phyloP scores from a whole-genome alignment of 441 rosid species.

The Daphne laureola region DNA sequence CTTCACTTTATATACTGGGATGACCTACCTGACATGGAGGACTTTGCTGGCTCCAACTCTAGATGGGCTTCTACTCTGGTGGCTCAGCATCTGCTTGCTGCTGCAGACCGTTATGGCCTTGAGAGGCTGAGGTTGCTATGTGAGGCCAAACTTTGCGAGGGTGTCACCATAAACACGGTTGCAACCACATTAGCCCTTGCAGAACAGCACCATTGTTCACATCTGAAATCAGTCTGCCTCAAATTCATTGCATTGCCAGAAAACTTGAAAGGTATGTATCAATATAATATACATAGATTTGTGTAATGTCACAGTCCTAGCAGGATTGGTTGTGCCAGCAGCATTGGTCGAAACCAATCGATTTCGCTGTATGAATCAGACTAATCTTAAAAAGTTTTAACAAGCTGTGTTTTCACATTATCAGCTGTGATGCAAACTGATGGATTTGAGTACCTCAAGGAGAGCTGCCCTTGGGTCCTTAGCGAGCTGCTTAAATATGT shows the following conservation, averaged over 20 bases:
- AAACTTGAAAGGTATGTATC: conserved; percentile 50
- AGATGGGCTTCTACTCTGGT: conserved; percentile 62
- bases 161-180: conserved; percentile 66
- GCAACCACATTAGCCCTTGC: conserved; percentile 84
- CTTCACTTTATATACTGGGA: conserved; percentile 84
- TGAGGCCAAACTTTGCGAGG: conserved; percentile 66
- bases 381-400: background rate
- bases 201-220: conserved; percentile 80
- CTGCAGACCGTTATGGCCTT: conserved; percentile 71
- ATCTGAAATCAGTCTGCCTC: conserved; percentile 64
- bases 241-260: conserved; percentile 62
- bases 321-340: too few species aligned
- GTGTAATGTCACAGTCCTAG: too few species aligned
- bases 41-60: conserved; percentile 44
- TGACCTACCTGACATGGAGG: conserved; percentile 58
- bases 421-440: conserved; percentile 88
- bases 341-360: background rate
- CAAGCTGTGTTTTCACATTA: background rate
- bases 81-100: conserved; percentile 84
- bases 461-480: conserved; percentile 60
- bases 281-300: too few species aligned
- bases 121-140: conserved; percentile 71
- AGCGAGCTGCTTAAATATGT: conserved; percentile 47
- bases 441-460: conserved; percentile 55
- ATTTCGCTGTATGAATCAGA: background rate